These are phyloP conservation scores for Anaeromyces robustus DNA, from an alignment of 192 early-diverging fungal genomes.

Conservation along the genomic window DNA sequence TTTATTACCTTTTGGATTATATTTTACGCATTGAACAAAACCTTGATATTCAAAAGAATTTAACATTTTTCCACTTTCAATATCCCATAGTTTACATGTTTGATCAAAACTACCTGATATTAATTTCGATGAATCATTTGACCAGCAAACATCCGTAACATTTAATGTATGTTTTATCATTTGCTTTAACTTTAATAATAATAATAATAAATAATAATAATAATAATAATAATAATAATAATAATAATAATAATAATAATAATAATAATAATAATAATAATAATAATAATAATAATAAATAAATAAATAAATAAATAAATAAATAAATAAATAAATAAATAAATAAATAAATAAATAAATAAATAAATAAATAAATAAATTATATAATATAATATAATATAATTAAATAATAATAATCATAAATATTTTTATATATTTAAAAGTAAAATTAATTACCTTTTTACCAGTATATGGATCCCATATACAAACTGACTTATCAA, in stretches of 20 bases:
- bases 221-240: no score
- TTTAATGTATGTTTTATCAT: conserved; percentile 57
- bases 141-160: conserved; percentile 66
- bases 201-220: conserved; percentile 9
- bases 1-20: conserved; percentile 47
- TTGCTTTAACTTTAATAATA: conserved; percentile 10
- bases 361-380: no score
- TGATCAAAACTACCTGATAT: conserved; percentile 67
- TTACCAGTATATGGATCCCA: conserved; percentile 65
- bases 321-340: no score
- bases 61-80: conserved; percentile 42
- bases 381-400: no score
- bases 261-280: no score
- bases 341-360: no score
- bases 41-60: conserved; percentile 56
- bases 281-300: no score
- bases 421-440: no score
- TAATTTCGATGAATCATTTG: conserved; percentile 39
- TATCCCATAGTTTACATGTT: conserved; percentile 66
- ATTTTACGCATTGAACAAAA: conserved; percentile 73
- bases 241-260: no score
- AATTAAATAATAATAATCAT: no score
- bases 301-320: no score
- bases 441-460: conserved; percentile 31
- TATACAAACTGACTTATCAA: conserved; percentile 83